Base-by-base conservation (phyloP, 148 eudicot genomes). In the Rhododendron ovatum region DNA sequence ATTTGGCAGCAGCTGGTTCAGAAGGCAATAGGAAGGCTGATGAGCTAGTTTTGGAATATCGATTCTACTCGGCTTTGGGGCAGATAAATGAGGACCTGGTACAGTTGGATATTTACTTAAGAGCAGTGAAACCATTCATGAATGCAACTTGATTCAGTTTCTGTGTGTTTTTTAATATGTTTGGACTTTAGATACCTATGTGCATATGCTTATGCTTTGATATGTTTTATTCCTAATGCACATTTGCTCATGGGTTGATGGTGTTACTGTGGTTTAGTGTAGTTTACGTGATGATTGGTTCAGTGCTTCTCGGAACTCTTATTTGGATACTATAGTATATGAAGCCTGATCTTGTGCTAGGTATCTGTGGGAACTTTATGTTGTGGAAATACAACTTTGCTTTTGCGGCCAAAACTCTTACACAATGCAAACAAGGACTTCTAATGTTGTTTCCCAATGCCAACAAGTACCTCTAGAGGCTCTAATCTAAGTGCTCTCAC, bases 11-110 rank as follows among this genome's bases (percentile, higher is more conserved):
- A 57, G 88, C 75, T 82, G 88, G 88, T 35, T 71, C 88, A 73
- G 91, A 89, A 87, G 90, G 89, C 89, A 87, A 84, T 86, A 86
- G 57, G 65, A 75, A 86, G 78, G 87, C 85, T 12, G 81, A 85
- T 45, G 90, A 90, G 30, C 82, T 90, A 80, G 71, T 88, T 80
- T 87, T 89, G 59, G 88, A 88, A 48, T 86, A 87, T 73, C 90
- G 50, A 81, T 57, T 92, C 53, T 61, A 90, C 81, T 91, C 90
- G 33, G 82, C 83, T 88, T 83, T 90, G 53, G 83, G 82, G 78
- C 91, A 90, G 59, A 88, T 83, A 37, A 91, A 92, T 92, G 88
- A 87, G 41, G 90, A 88, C 43, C 86, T 88, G 99, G 99, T 95
- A 95, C 43, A 45, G 86, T 84, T 51, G 33, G 33, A 78, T 30